These are phyloP conservation scores for Lachnellula suecica DNA, from an alignment of 2,329 filamentous ascomycete genomes.

Conservation along the genomic window DNA sequence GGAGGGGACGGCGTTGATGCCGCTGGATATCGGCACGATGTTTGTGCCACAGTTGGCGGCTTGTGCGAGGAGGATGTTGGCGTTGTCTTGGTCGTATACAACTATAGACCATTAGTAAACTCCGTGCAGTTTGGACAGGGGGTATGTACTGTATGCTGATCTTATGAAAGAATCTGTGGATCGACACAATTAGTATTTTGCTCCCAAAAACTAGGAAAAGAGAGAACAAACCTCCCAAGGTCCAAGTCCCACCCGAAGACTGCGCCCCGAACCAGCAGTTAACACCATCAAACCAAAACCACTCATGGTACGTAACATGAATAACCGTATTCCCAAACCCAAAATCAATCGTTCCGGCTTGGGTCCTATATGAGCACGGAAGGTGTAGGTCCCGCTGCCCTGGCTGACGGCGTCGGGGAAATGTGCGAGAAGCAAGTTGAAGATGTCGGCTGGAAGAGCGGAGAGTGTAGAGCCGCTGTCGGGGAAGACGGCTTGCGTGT, in stretches of 20 bases:
- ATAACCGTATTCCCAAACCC: slow-evolving; percentile 15
- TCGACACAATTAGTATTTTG: background rate
- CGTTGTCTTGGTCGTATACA: slow-evolving; percentile 24
- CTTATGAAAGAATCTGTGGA: slow-evolving; percentile 15
- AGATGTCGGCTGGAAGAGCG: slow-evolving; percentile 11
- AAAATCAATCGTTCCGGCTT: slow-evolving; percentile 15
- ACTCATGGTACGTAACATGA: slow-evolving; percentile 16
- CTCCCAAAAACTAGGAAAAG: background rate
- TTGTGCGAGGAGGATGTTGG: slow-evolving; percentile 17
- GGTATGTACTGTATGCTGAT: slow-evolving; percentile 11
- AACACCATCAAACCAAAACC: slow-evolving; percentile 14
- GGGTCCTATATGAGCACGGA: slow-evolving; percentile 5
- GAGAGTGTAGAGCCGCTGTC: slow-evolving; percentile 18
- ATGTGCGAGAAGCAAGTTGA: slow-evolving; percentile 8
- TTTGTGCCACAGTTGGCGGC: slow-evolving; percentile 18
- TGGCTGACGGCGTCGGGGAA: slow-evolving; percentile 13
- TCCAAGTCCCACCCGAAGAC: background rate
- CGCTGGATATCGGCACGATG: slow-evolving; percentile 13
- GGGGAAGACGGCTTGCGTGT: slow-evolving; percentile 13
- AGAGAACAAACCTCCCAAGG: slow-evolving; percentile 4
- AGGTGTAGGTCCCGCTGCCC: slow-evolving; percentile 13
- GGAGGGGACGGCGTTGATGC: slow-evolving; percentile 19
- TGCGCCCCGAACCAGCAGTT: slow-evolving; percentile 9
- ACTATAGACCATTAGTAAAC: slow-evolving; percentile 4
- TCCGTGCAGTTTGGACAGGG: background rate